Evolutionary conservation across 2,329 filamentous ascomycete genomes (phyloP).

Genomic region (Calonectria pseudoturangicola): DNA sequence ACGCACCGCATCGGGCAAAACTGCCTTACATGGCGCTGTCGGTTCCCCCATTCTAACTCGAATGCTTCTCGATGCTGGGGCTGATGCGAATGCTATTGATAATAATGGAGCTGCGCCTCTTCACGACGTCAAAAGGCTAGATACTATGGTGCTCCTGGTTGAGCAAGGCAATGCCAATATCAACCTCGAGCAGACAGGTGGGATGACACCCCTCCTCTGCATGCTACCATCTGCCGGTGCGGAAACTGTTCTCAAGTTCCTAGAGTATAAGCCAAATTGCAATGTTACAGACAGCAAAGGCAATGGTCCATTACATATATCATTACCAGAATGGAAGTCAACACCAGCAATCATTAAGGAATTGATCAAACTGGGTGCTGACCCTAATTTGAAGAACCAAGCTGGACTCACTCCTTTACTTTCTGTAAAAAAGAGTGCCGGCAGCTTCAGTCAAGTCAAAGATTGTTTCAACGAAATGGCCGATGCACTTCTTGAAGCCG

Average conservation of each 20-base stretch:
- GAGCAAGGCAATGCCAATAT: slow-evolving; percentile 50
- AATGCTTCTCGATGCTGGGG: slow-evolving; percentile 50
- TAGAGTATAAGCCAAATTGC: slow-evolving; percentile 47
- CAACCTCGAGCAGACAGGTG: slow-evolving; percentile 45
- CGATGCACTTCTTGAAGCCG: slow-evolving; percentile 41
- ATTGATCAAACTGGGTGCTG: slow-evolving; percentile 46
- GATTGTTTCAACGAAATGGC: background rate
- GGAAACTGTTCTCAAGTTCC: slow-evolving; percentile 20
- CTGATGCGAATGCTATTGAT: slow-evolving; percentile 48
- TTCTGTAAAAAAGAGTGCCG: background rate
- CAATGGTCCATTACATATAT: slow-evolving; percentile 48
- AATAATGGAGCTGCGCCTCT: slow-evolving; percentile 44
- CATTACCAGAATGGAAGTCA: background rate
- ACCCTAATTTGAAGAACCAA: slow-evolving; percentile 47
- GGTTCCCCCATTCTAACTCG: slow-evolving; percentile 30
- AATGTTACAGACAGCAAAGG: slow-evolving; percentile 45
- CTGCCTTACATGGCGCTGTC: slow-evolving; percentile 46
- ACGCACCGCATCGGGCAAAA: slow-evolving; percentile 39
- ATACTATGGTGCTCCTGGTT: slow-evolving; percentile 50
- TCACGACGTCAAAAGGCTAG: slow-evolving; percentile 23
- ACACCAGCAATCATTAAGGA: slow-evolving; percentile 23
- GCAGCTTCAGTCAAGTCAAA: background rate
- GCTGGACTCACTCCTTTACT: slow-evolving; percentile 46
- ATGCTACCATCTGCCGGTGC: background rate
- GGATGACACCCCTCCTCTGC: slow-evolving; percentile 51